Base-by-base conservation (phyloP, 208 protist genomes). In the Trypanosoma mega region DNA sequence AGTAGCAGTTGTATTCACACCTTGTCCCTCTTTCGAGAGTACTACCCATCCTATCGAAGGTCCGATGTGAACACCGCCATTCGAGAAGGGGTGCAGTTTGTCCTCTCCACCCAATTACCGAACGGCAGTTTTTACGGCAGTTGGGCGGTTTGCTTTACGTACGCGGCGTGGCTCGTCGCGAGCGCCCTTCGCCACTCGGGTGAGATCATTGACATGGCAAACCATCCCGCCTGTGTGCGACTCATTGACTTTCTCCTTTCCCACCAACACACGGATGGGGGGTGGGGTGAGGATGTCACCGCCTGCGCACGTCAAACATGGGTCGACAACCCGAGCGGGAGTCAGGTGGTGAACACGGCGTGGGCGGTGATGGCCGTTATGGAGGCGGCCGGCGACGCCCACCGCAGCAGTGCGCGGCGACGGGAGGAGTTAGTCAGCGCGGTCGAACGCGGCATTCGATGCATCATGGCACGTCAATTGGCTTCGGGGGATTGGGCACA, bases 111-210 rank as follows among this genome's bases (percentile, higher is more conserved):
- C 61, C 97, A 99, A 76, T 70, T 83, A 21, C 51, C 72, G 3
- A 94, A 98, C 64, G 97, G 93, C 29, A 74, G 92, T 58, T 97
- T 94, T 74, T 98, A 98, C 49, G 97, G 97, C 34, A 96, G 83
- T 68, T 99, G 97, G 97, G 97, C 78, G 11, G 92, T 98, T 34
- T 99, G 97, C 84, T 99, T 98, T 87, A 99, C 97, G 27, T 99
- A 99, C 81, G 96, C 81, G 21, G 89, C 94, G 20, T 99, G 97
- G 97, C 95, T 99, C 72, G 97, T 94, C 36, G 72, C 97, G 21
- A 85, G 94, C 62, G 97, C 92, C 20, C 82, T 99, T 41, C 71
- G 77, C 12, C 63, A 74, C 9, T 87, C 88, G 11, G 85, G 87
- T 30, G 87, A 95, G 73, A 60, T 90, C 30, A 50, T 64, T 3